Evolutionary conservation across 2,329 filamentous ascomycete genomes (phyloP), one percentile per base, ranked within the genome.

Genomic region (Penicillium sp.): DNA sequence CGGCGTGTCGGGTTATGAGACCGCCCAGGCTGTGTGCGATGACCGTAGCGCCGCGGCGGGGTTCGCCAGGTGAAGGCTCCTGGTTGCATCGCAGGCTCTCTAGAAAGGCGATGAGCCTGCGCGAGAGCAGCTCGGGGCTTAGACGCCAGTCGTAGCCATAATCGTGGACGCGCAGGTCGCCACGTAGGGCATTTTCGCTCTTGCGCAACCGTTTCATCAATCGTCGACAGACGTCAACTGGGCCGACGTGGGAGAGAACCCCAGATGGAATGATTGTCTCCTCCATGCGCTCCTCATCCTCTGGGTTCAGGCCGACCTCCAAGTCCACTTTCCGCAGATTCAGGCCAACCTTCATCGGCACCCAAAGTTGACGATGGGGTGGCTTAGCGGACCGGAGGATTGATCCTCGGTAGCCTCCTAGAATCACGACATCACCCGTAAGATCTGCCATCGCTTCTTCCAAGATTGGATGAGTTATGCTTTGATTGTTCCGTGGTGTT

Each of bases 81-180:
- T 53, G 50, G 61, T 96, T 96, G 45, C 82, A 89, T 0, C 85
- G 85, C 1, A 97, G 73, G 2, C 71, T 75, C 62, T 86, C 81
- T 13, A 97, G 73, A 60, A 87, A 95, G 17, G 78, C 70, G 32
- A 84, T 80, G n/a, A 97, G 72, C 53, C 81, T 81, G 40, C 76
- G 75, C 3, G 86, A 89, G 0, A 93, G 77, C 1, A 88, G 73
- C 61, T 84, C 79, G 1, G 91, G 91, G 55, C 87, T 93, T 34
- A 96, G 73, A 15, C 91, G 79, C 91, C 91, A 97, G 69, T 97
- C 91, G 61, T 95, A 97, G 17, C 90, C 89, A 63, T 91, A 97
- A 60, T 96, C 85, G 75, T 89, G 89, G 1, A 95, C 79, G 41
- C 88, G 78, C 6, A 96, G 72, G 54, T 79, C 84, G 7, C 87